Evolutionary conservation across 495 filamentous ascomycete species (phyloP).

Genomic region (Xylaria telfairii): DNA sequence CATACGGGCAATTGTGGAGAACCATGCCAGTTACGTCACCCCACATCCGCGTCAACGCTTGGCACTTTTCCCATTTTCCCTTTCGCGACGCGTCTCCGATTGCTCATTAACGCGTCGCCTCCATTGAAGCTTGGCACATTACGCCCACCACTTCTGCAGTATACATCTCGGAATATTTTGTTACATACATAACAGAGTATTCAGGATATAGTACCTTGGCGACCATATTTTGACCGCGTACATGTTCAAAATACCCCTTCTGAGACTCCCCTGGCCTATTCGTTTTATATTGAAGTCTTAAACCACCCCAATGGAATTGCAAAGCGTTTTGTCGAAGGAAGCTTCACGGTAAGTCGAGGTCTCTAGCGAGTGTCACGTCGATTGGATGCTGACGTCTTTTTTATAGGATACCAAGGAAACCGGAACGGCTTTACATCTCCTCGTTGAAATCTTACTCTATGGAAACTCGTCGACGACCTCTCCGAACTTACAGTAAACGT

Average conservation of each 20-base stretch:
- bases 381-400: not conserved
- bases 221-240: not conserved
- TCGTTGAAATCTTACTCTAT: conserved; percentile 22
- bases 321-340: conserved; percentile 4
- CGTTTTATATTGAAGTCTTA: not conserved
- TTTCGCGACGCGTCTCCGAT: conserved; percentile 32
- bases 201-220: not conserved
- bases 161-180: not conserved
- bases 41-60: conserved; percentile 30
- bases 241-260: not conserved
- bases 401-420: conserved; percentile 24
- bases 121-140: conserved; percentile 1
- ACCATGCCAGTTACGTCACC: conserved; percentile 11
- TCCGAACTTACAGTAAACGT: conserved; percentile 54
- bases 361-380: not conserved
- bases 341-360: conserved; percentile 12
- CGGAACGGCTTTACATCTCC: conserved; percentile 23
- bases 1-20: not conserved
- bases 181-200: not conserved
- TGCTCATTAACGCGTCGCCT: conserved; percentile 36
- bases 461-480: conserved; percentile 39
- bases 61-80: not conserved
- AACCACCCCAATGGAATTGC: conserved; percentile 14
- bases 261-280: not conserved
- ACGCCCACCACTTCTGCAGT: not conserved